Evolutionary conservation across 2,329 filamentous ascomycete genomes (phyloP), one percentile per base, ranked within the genome.

Genomic region (Alternaria postmessia): DNA sequence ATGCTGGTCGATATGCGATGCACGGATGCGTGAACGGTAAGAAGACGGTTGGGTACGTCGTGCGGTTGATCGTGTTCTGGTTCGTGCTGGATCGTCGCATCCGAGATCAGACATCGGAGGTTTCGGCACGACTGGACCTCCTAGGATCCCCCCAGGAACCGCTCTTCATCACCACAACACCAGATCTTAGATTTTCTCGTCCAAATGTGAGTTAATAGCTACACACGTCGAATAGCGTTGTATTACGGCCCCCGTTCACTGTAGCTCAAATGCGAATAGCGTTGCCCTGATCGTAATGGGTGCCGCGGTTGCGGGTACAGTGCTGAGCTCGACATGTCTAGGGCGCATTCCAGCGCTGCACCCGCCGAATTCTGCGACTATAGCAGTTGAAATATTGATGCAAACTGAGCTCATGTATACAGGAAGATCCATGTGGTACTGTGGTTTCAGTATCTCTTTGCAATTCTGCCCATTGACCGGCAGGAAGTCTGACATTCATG

Each of bases 401-500:
- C 58, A 51, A 57, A 51, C 54, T 47, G 46, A 49, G 49, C 53
- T 56, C 54, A 22, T 53, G 46, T 46, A 52, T 26, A 57, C 54
- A 48, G 53, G 59, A 51, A 60, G 39, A 63, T 54, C 64, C 64
- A 64, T 68, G 63, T 54, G 54, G 32, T 51, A 52, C 26, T 36
- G 51, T 57, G 51, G 68, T 73, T 73, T 72, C 69, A 71, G 61
- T 65, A 58, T 57, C 63, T 54, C 60, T 44, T 56, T 55, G 49
- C 52, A 56, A 46, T 51, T 58, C 55, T 59, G 43, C 62, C 61
- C 47, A 49, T 61, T 48, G 46, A 46, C 53, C 55, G 42, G 55
- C 51, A 58, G 51, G 59, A 63, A 67, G 62, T 51, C 59, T 64
- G 44, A 54, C 47, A 39, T 69, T 74, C 59, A 75, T 75, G 74